Evolutionary conservation across 169 alveolate genomes (phyloP), one percentile per base, ranked within the genome.

Genomic region (Prorocentrum cordatum): DNA sequence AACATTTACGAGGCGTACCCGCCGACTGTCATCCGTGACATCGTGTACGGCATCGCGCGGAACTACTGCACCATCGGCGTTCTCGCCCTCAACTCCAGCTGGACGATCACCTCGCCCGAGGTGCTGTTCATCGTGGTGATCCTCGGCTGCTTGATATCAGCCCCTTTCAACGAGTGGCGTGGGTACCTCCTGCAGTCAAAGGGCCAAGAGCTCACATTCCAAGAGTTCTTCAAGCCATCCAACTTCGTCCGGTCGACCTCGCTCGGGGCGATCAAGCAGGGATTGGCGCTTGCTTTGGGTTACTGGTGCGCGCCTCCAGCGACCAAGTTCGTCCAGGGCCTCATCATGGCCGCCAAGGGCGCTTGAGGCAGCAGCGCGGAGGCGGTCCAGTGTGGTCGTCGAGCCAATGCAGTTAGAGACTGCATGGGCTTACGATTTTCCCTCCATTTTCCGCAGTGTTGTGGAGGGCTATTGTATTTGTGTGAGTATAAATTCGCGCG

Each of bases 91-190:
- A 26, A 3, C 70, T 14, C n/a, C 27, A 29, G 16, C 20, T 22
- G 68, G 68, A 42, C 54, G n/a, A 16, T 16, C 9, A 16, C 54
- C 16, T 42, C 54, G 9, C 68, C 68, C 12, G 12, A n/a, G 35
- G 68, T 59, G 14, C 33, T 66, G 47, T 31, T 66, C 50, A n/a
- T 18, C 29, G 75, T 33, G 24, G 75, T 66, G 47, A 27, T 66
- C 50, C 50, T 66, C 47, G 75, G 42, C 16, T 66, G 75, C 75
- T 36, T 66, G 75, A 36, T 32, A 2, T 66, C 75, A 9, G 27
- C 75, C 5, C 75, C 75, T 14, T 66, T 66, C 75, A 66, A 33
- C 75, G 42, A 66, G 31, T 66, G 75, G 75, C 75, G 75, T 12
- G 32, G 47, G 9, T 66, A 31, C 75, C 47, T 66, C 54, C 22